Conservation (phyloP, 805 yeast genomes). For the Lipomyces yamadae region DNA sequence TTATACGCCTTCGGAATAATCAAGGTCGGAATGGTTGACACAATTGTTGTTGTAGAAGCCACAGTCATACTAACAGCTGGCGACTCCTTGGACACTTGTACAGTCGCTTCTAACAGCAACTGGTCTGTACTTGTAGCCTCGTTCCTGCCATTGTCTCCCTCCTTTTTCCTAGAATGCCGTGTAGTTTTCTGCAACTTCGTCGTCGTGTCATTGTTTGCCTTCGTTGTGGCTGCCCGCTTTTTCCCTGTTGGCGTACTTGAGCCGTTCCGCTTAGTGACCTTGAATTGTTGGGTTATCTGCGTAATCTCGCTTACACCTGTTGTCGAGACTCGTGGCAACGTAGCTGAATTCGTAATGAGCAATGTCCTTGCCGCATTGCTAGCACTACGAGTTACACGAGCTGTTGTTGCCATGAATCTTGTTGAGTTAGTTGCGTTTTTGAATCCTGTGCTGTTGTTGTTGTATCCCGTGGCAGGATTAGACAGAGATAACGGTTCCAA, state of each 20-base stretch:
- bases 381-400: constrained; percentile 7
- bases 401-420: neutral
- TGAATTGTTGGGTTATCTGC: neutral
- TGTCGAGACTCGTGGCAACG: neutral
- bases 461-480: no score
- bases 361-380: neutral
- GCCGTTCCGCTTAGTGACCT: neutral
- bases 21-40: constrained; percentile 51
- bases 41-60: neutral
- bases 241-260: neutral
- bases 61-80: neutral
- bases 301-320: neutral
- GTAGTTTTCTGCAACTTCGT: constrained; percentile 5
- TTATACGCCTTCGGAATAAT: constrained; percentile 42
- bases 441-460: no score
- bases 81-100: neutral
- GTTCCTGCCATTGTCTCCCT: neutral
- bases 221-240: neutral
- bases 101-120: neutral
- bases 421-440: neutral
- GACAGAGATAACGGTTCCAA: no score
- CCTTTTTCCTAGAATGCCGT: neutral
- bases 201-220: neutral
- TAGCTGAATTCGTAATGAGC: neutral
- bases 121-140: neutral